Conservation (phyloP, 2,329 filamentous ascomycete species). For the Phialemonium atrogriseum region DNA sequence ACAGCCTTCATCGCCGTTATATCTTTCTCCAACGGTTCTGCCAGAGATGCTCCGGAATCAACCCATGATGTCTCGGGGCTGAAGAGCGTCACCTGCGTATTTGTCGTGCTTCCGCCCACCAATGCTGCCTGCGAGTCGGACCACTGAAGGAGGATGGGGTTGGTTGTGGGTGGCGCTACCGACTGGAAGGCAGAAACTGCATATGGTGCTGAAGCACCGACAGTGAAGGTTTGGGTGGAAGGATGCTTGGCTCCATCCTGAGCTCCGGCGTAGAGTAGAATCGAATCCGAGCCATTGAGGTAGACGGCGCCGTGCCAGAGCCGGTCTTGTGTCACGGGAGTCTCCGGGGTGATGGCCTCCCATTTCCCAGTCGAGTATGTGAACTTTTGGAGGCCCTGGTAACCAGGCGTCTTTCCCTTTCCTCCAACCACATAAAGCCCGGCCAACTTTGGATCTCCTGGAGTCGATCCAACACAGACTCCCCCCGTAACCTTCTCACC, state of each 20-base stretch:
- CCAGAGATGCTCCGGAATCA: conserved; percentile 56
- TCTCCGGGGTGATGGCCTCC: conserved; percentile 35
- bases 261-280: conserved; percentile 75
- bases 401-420: conserved; percentile 42
- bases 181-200: conserved; percentile 50
- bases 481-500: conserved; percentile 67
- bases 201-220: conserved; percentile 59
- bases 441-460: conserved; percentile 47
- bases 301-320: conserved; percentile 70
- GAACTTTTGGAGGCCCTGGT: conserved; percentile 67
- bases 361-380: conserved; percentile 46
- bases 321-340: conserved; percentile 56
- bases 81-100: conserved; percentile 67
- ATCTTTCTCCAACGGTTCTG: conserved; percentile 50
- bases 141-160: conserved; percentile 69
- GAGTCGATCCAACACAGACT: conserved; percentile 65
- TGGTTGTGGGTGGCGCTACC: conserved; percentile 51
- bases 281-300: conserved; percentile 58
- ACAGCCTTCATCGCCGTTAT: conserved; percentile 49
- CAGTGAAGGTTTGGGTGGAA: conserved; percentile 68
- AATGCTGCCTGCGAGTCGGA: conserved; percentile 62
- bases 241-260: conserved; percentile 47
- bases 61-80: conserved; percentile 55
- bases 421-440: conserved; percentile 80
- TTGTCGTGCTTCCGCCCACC: conserved; percentile 62